phyloP scores from a whole-genome alignment of 2,329 filamentous ascomycete species.

The Orbilia quercus region DNA sequence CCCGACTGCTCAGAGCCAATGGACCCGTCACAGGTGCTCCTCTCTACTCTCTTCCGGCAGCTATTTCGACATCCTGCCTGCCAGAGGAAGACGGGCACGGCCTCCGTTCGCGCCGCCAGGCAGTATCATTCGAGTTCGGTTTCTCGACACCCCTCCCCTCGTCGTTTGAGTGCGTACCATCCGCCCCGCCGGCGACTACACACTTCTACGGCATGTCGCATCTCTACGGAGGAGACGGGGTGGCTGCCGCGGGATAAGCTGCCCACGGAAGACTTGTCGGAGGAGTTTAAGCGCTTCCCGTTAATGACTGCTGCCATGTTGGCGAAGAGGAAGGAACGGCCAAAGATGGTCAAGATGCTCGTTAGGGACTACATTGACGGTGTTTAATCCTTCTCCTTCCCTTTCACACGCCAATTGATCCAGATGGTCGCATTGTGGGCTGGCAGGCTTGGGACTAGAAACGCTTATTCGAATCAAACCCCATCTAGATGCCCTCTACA shows the following conservation, averaged over 20 bases:
- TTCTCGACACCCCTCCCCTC: conserved; percentile 23
- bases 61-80: conserved; percentile 81
- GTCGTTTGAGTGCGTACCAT: conserved; percentile 27
- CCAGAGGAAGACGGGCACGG: conserved; percentile 61
- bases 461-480: background rate
- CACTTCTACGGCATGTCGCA: conserved; percentile 60
- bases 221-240: conserved; percentile 69
- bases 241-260: conserved; percentile 81
- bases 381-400: conserved; percentile 63
- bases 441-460: too few species aligned
- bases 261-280: conserved; percentile 77
- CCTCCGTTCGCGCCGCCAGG: conserved; percentile 13
- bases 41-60: conserved; percentile 83
- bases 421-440: conserved; percentile 58
- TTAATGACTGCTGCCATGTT: conserved; percentile 85
- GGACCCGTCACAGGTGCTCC: conserved; percentile 63
- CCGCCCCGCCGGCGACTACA: conserved; percentile 52
- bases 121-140: conserved; percentile 36
- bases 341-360: conserved; percentile 92
- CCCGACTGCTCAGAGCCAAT: conserved; percentile 49
- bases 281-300: conserved; percentile 84
- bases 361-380: conserved; percentile 97
- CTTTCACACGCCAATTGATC: conserved; percentile 61
- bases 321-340: conserved; percentile 77
- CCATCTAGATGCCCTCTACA: conserved; percentile 84